phyloP scores from a whole-genome alignment of 352 stramenopile species.

The Aphanomyces euteiches region DNA sequence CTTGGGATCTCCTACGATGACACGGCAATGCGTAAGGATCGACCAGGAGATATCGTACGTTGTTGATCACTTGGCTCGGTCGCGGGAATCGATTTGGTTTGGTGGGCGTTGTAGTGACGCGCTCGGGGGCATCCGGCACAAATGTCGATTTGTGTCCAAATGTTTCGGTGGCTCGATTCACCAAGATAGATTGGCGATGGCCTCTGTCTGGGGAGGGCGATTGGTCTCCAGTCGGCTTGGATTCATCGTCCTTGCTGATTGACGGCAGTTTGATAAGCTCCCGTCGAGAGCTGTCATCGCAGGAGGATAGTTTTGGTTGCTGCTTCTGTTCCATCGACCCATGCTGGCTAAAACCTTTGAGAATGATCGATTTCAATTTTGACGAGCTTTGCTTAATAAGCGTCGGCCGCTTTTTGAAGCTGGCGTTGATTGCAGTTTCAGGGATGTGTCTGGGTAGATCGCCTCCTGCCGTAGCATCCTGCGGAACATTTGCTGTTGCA shows the following conservation, averaged over 20 bases:
- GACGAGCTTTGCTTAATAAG: neutral
- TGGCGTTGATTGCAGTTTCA: too few relatives aligned
- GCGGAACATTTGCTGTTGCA: too few relatives aligned
- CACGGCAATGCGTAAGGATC: neutral
- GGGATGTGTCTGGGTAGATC: too few relatives aligned
- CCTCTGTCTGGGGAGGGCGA: neutral
- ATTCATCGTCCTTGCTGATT: neutral
- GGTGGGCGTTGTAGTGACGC: neutral
- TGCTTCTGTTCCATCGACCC: neutral
- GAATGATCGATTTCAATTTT: neutral
- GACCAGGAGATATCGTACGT: neutral
- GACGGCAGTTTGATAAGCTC: neutral
- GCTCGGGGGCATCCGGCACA: constrained; percentile 26
- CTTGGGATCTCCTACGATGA: neutral
- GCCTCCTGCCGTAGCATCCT: too few relatives aligned
- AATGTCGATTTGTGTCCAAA: constrained; percentile 1
- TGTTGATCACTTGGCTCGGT: neutral
- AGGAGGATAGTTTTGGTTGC: neutral
- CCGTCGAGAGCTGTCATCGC: neutral
- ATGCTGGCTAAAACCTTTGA: constrained; percentile 4
- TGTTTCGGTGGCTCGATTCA: too few relatives aligned
- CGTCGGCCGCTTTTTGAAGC: too few relatives aligned
- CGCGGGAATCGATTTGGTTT: constrained; percentile 9
- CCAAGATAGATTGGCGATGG: neutral
- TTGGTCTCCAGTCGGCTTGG: neutral